Evolutionary conservation across 2,329 filamentous ascomycete species (phyloP).

Genomic region (Ceratocystis ficicola): DNA sequence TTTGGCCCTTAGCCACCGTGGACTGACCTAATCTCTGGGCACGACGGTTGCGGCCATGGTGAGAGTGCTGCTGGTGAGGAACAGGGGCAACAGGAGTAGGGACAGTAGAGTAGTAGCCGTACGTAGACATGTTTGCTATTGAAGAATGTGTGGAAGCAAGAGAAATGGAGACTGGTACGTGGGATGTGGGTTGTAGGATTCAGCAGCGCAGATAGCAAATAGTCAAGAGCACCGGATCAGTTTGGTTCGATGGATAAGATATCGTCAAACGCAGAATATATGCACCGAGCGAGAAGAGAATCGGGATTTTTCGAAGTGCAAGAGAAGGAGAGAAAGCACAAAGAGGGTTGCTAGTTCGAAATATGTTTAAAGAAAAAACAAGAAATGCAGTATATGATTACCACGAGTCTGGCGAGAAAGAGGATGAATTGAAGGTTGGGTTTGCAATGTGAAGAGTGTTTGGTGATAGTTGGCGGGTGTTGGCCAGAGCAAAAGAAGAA

Average conservation of each 20-base stretch:
- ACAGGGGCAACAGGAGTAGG: slow-evolving; percentile 35
- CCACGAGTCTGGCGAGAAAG: neutral
- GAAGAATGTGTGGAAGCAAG: slow-evolving; percentile 21
- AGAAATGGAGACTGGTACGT: neutral
- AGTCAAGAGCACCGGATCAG: neutral
- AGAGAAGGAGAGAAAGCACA: slow-evolving; percentile 6
- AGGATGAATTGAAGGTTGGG: neutral
- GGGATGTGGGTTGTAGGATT: slow-evolving; percentile 5
- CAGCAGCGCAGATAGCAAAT: slow-evolving; percentile 12
- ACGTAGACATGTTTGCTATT: slow-evolving; percentile 45
- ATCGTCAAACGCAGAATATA: slow-evolving; percentile 3
- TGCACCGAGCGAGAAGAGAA: slow-evolving; percentile 9
- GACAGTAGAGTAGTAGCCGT: slow-evolving; percentile 50
- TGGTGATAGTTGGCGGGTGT: slow-evolving; percentile 15
- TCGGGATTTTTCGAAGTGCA: neutral
- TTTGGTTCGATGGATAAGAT: neutral
- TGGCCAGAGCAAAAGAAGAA: slow-evolving; percentile 6
- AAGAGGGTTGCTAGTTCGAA: neutral
- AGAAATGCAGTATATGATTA: slow-evolving; percentile 4
- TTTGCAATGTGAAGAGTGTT: no score
- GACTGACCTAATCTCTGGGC: slow-evolving; percentile 56
- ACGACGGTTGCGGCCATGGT: slow-evolving; percentile 75
- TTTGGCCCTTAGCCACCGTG: slow-evolving; percentile 64
- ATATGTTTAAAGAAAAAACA: slow-evolving; percentile 1
- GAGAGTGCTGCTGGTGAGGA: slow-evolving; percentile 55